Base-by-base conservation (phyloP, 2,329 filamentous ascomycete genomes). In the Beauveria varroae region DNA sequence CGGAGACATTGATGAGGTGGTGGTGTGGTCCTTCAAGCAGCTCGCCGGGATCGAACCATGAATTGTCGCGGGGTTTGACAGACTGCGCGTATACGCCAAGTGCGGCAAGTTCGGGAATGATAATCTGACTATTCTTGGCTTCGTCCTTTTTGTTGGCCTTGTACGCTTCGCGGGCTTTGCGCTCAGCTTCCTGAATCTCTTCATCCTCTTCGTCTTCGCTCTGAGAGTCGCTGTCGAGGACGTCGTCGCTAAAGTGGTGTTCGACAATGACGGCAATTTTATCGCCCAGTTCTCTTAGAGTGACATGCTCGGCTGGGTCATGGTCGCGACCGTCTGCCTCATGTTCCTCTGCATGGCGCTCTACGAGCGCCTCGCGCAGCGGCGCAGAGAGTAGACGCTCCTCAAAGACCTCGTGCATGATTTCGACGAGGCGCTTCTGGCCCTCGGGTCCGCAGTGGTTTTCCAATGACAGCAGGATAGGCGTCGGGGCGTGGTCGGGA, bases 41-140 rank as follows among this genome's bases (percentile, higher is more conserved):
- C 18, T 72, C 65, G 3, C 74, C 76, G 3, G 74, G 67, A 20
- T 84, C 80, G 68, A 80, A 88, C 86, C 86, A 89, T 0, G 84
- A 86, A 66, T 86, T 83, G 71, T 89, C 81, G 60, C 74, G 73
- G 0, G 86, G 86, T 68, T 89, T 89, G 61, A 89, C 85, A 0
- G 84, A 87, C 68, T 89, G 86, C 0, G 86, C 86, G 65, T 89
- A 89, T 2, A 89, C 84, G 3, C 86, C 86, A 0, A 89, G 76
- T 47, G 81, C 81, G 1, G 85, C 85, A 1, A 89, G 79, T 66
- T 88, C 86, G 0, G 86, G 84, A 24, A 89, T 77, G 65, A 89
- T 88, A 60, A 77, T 68, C 7, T 75, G 74, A 60, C 76, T 68
- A 7, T 75, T 74, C 3, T 76, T 69, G 0, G 75, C 74, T 0